These are phyloP conservation scores for Aegilops bicornis DNA, from an alignment of 176 grass and related monocot species.

Conservation along the genomic window DNA sequence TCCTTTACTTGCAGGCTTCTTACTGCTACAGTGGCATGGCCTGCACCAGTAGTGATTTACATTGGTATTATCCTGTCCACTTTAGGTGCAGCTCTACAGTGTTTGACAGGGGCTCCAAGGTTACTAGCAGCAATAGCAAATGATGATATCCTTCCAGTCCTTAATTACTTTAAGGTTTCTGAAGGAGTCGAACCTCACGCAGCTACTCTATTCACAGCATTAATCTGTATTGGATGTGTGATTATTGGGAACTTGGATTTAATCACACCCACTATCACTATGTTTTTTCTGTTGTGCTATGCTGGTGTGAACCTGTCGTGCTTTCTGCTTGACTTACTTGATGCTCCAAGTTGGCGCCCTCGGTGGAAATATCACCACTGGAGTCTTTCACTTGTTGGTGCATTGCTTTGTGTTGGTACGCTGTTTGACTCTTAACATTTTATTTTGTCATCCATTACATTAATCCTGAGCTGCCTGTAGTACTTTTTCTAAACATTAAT, in stretches of 20 bases:
- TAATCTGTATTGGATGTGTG: constrained; percentile 87
- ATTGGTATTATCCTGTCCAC: constrained; percentile 91
- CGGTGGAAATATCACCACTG: constrained; percentile 99
- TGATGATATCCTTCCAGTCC: constrained; percentile 92
- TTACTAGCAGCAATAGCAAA: constrained; percentile 94
- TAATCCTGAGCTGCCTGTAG: not conserved
- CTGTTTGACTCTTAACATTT: constrained; percentile 4
- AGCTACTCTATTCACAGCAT: constrained; percentile 85
- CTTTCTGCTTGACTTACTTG: constrained; percentile 91
- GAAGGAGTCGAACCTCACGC: constrained; percentile 81
- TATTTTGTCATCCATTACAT: not conserved
- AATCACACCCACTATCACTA: constrained; percentile 93
- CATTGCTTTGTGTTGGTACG: constrained; percentile 88
- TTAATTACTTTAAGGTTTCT: constrained; percentile 90
- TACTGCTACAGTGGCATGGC: constrained; percentile 94
- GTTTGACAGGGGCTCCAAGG: constrained; percentile 89
- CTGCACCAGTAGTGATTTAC: constrained; percentile 84
- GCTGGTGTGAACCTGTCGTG: constrained; percentile 90
- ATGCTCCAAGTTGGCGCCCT: constrained; percentile 98
- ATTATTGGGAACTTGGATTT: constrained; percentile 93
- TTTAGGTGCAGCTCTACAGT: constrained; percentile 91
- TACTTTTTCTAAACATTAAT: not conserved
- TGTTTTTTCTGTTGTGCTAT: constrained; percentile 98
- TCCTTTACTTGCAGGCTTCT: constrained; percentile 64
- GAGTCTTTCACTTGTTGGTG: constrained; percentile 94